A percentile compares a stretch with the other conserved stretches of the same genome.
Evolutionary conservation across 2,329 filamentous ascomycete genomes (phyloP).

Genomic region (Fusarium sp.): DNA sequence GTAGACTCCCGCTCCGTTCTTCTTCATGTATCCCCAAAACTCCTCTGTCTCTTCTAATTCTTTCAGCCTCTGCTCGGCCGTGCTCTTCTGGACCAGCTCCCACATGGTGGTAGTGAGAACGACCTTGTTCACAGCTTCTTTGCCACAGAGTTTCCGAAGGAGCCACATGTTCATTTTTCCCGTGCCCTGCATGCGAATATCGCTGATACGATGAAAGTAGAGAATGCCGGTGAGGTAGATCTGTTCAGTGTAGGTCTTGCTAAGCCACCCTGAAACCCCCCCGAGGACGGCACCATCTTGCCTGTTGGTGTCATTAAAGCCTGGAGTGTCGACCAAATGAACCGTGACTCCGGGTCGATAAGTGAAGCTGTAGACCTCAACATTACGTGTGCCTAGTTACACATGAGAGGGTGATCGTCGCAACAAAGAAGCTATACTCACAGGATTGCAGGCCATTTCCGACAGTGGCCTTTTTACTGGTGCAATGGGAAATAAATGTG

Average conservation of each 20-base stretch:
- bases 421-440: background rate
- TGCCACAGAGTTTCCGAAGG: background rate
- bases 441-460: slow-evolving; percentile 36
- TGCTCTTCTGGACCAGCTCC: background rate
- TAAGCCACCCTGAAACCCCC: slow-evolving; percentile 11
- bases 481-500: slow-evolving; percentile 45
- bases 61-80: background rate
- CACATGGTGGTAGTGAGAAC: slow-evolving; percentile 12
- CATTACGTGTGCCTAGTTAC: background rate
- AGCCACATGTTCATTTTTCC: slow-evolving; percentile 2
- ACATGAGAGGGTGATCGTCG: background rate
- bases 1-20: background rate
- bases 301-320: slow-evolving; percentile 28
- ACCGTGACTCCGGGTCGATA: background rate
- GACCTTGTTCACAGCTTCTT: slow-evolving; percentile 1
- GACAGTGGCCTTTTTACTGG: slow-evolving; percentile 31
- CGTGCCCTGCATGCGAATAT: slow-evolving; percentile 3
- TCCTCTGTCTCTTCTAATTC: background rate
- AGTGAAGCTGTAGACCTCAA: background rate
- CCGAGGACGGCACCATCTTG: slow-evolving; percentile 10
- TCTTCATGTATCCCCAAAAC: slow-evolving; percentile 13
- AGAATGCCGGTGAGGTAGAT: slow-evolving; percentile 14
- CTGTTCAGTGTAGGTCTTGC: background rate
- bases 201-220: slow-evolving; percentile 13
- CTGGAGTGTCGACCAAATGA: slow-evolving; percentile 24